A percentile compares a stretch with the other conserved stretches of the same genome.
phyloP scores from a whole-genome alignment of 2,329 filamentous ascomycete species.

The Ascochyta pisi region DNA sequence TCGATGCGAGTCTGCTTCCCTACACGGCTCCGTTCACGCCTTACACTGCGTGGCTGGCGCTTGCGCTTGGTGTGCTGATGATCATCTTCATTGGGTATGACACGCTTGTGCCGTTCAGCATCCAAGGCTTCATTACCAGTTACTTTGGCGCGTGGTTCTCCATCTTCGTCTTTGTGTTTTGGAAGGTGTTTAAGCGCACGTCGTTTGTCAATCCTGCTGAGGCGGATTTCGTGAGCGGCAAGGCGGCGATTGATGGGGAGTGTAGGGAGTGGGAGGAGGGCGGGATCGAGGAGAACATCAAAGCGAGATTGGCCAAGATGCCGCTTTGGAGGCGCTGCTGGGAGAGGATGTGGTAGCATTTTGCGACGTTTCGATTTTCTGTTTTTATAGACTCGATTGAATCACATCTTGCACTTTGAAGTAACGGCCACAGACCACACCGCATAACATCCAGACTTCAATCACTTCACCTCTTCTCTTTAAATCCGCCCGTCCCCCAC shows the following conservation, averaged over 20 bases:
- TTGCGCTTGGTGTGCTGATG: constrained; percentile 12
- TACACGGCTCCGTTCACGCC: constrained; percentile 14
- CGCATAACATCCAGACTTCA: too few species aligned
- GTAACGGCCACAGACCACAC: too few species aligned
- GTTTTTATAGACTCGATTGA: too few species aligned
- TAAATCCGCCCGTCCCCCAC: constrained; percentile 47
- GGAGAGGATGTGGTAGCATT: constrained; percentile 17
- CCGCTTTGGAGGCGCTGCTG: constrained; percentile 12
- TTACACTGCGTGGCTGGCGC: constrained; percentile 14
- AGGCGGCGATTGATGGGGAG: constrained; percentile 51
- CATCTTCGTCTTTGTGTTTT: constrained; percentile 58
- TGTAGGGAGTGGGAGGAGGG: constrained; percentile 37
- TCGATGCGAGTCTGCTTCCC: constrained; percentile 3
- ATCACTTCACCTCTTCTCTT: too few species aligned
- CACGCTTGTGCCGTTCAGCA: constrained; percentile 58
- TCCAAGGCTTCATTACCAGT: constrained; percentile 55
- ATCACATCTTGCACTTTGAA: too few species aligned
- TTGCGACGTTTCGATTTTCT: too few species aligned
- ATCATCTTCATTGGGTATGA: constrained; percentile 52
- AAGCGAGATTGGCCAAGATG: constrained; percentile 14
- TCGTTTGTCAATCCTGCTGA: constrained; percentile 49
- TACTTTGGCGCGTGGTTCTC: constrained; percentile 50
- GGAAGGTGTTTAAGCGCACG: constrained; percentile 70
- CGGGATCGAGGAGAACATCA: constrained; percentile 12
- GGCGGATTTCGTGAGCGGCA: constrained; percentile 52